These are phyloP conservation scores for Stereum hirsutum DNA, from an alignment of 1,284 basidiomycete species.

Conservation along the genomic window DNA sequence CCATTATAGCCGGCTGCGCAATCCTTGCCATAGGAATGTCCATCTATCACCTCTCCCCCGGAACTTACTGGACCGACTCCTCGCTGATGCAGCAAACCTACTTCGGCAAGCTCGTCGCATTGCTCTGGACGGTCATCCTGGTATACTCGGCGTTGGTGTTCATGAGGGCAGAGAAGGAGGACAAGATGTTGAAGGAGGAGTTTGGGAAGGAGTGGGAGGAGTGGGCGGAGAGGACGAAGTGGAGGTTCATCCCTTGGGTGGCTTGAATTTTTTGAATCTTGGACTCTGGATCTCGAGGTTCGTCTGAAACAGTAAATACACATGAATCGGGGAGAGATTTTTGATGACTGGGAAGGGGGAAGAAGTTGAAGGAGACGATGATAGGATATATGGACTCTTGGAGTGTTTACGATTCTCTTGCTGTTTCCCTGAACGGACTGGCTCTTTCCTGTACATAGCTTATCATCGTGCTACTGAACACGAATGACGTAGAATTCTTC, in stretches of 20 bases:
- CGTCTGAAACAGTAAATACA: no score
- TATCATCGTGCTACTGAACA: no score
- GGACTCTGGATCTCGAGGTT: no score
- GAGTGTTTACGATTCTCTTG: no score
- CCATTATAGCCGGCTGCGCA: constrained; percentile 16
- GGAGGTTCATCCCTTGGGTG: constrained; percentile 9
- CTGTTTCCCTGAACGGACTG: no score
- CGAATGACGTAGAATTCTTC: no score
- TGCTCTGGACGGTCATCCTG: constrained; percentile 40
- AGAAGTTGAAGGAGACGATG: no score
- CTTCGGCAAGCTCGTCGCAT: constrained; percentile 18
- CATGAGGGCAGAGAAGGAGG: constrained; percentile 42
- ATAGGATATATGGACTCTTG: no score
- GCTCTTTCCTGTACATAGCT: no score
- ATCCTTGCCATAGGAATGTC: constrained; percentile 37
- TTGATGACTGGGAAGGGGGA: no score
- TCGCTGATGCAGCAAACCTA: constrained; percentile 26
- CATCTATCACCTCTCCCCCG: constrained; percentile 39
- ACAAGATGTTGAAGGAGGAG: constrained; percentile 37
- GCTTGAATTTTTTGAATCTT: no score
- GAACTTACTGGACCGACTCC: constrained; percentile 47
- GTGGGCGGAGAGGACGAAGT: constrained; percentile 35
- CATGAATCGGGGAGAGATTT: no score
- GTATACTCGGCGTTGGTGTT: constrained; percentile 37
- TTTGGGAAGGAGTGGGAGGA: constrained; percentile 44